Evolutionary conservation across 2,329 filamentous ascomycete genomes (phyloP).

Genomic region (Parafenestella ontariensis): DNA sequence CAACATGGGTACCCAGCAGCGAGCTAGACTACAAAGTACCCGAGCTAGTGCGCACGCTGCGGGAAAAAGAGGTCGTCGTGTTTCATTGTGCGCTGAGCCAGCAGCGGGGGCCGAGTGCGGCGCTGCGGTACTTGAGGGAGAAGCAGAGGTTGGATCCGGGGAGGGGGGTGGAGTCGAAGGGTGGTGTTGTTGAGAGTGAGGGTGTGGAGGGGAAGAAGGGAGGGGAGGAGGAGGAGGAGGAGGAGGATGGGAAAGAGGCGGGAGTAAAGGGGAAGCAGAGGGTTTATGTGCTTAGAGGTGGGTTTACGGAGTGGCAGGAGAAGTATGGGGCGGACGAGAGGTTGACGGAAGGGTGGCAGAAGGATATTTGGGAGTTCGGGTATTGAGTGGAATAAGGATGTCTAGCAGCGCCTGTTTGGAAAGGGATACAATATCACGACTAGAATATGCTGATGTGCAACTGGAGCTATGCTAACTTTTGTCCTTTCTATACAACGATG

Average conservation of each 20-base stretch:
- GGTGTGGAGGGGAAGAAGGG: conserved; percentile 25
- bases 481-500: background rate
- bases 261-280: conserved; percentile 62
- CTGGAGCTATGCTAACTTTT: background rate
- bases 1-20: conserved; percentile 75
- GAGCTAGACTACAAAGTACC: conserved; percentile 79
- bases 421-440: background rate
- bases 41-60: conserved; percentile 79
- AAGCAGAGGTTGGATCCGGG: conserved; percentile 59
- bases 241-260: conserved; percentile 14
- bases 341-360: conserved; percentile 83
- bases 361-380: conserved; percentile 80
- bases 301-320: conserved; percentile 91
- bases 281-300: conserved; percentile 81
- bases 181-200: too few relatives aligned
- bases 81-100: conserved; percentile 96
- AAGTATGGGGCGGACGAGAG: conserved; percentile 76
- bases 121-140: conserved; percentile 79
- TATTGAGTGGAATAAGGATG: too few relatives aligned
- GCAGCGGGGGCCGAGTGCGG: conserved; percentile 85
- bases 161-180: conserved; percentile 24
- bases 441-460: background rate
- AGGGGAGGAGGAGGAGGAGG: conserved; percentile 24
- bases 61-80: conserved; percentile 81
- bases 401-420: too few relatives aligned